Conservation (phyloP, 345 rosid species). For the Salix viminalis region DNA sequence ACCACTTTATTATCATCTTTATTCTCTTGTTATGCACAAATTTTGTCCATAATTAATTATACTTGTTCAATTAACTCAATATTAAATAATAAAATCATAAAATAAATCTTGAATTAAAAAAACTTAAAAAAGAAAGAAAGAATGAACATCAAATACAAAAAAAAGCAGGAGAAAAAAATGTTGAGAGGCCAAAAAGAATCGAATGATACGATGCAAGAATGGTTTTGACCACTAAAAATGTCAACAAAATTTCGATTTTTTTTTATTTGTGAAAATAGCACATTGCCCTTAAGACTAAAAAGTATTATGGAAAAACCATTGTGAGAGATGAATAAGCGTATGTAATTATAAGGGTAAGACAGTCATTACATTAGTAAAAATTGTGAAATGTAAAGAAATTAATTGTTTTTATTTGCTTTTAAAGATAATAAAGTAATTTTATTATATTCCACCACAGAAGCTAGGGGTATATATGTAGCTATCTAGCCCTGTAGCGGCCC, state of each 20-base stretch:
- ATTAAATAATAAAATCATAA: no score
- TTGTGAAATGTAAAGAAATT: neutral
- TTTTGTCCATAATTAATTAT: no score
- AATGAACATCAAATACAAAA: no score
- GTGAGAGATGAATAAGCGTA: neutral
- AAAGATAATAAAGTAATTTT: neutral
- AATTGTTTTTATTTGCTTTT: neutral
- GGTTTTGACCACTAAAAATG: neutral
- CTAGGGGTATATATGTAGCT: no score
- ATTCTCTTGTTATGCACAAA: no score
- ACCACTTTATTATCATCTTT: no score
- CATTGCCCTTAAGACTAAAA: accelerated
- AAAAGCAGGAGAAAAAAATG: accelerated
- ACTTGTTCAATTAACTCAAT: no score
- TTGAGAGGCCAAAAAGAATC: neutral
- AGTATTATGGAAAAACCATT: neutral
- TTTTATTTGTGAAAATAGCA: neutral
- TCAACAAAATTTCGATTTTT: no score
- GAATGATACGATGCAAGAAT: accelerated
- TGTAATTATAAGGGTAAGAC: neutral
- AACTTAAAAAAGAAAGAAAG: no score
- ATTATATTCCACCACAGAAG: no score
- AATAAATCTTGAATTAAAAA: no score
- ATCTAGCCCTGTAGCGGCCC: no score
- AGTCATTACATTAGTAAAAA: neutral